A percentile compares a stretch with the other conserved stretches of the same genome.
Conservation (phyloP, 1,139 yeast species). For the Yamadazyma diospyri region DNA sequence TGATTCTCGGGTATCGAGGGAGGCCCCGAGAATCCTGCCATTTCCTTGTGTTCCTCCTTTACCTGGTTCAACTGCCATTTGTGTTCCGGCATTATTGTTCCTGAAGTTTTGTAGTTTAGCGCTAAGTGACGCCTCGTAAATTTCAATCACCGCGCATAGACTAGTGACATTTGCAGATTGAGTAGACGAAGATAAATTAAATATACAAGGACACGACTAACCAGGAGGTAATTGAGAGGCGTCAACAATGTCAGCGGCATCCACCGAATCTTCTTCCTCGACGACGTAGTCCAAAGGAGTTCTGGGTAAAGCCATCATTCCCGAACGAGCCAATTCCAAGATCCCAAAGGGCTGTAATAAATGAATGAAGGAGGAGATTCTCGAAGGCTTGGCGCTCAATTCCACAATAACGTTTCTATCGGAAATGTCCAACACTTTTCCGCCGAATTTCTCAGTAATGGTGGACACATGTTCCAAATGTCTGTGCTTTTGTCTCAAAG, state of each 20-base stretch:
- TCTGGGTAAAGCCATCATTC: constrained; percentile 98
- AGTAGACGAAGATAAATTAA: background rate
- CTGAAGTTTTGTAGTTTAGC: no score
- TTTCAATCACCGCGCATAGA: no score
- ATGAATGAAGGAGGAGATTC: constrained; percentile 81
- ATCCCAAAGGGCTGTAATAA: constrained; percentile 94
- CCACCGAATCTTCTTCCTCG: constrained; percentile 47
- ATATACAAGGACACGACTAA: constrained; percentile 27
- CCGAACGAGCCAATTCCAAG: constrained; percentile 93
- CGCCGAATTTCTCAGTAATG: constrained; percentile 85
- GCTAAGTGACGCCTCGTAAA: background rate
- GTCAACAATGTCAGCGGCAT: constrained; percentile 71
- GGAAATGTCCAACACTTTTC: constrained; percentile 85
- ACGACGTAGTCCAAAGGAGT: constrained; percentile 67
- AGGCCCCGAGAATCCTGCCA: background rate
- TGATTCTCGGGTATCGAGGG: constrained; percentile 2
- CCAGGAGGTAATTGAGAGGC: constrained; percentile 93
- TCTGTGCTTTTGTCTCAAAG: constrained; percentile 87
- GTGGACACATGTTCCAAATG: constrained; percentile 83
- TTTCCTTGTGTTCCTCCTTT: background rate
- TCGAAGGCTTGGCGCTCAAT: constrained; percentile 88
- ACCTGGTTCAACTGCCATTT: background rate
- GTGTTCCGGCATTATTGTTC: constrained; percentile 4
- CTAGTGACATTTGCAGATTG: no score
- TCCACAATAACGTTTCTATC: constrained; percentile 94